Evolutionary conservation across 1,284 basidiomycete species (phyloP).

Genomic region (Hemileia vastatrix): DNA sequence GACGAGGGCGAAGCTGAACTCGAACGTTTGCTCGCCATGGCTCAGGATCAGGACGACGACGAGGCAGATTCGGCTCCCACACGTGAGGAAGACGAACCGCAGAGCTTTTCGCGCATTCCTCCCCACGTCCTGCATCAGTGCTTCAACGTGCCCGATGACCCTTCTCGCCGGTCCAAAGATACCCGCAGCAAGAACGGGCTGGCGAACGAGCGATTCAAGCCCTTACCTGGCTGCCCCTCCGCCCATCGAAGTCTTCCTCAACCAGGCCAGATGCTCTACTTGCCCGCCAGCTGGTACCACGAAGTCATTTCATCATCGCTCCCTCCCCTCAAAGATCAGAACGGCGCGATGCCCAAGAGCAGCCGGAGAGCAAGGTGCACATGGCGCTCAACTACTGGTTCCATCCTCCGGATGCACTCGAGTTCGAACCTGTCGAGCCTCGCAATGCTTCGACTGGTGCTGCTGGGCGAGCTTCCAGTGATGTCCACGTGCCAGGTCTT

Average conservation of each 20-base stretch:
- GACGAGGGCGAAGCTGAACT: neutral
- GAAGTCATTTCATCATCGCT: slow-evolving; percentile 38
- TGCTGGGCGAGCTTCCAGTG: too few relatives aligned
- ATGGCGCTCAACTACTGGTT: slow-evolving; percentile 44
- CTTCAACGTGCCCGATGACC: slow-evolving; percentile 28
- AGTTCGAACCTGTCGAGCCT: too few relatives aligned
- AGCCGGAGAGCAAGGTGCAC: slow-evolving; percentile 26
- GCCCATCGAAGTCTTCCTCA: too few relatives aligned
- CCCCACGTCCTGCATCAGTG: slow-evolving; percentile 32
- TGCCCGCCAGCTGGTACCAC: slow-evolving; percentile 42
- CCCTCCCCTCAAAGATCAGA: neutral
- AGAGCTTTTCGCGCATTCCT: slow-evolving; percentile 37
- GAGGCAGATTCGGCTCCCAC: too few relatives aligned
- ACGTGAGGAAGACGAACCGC: slow-evolving; percentile 34
- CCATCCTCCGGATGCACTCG: slow-evolving; percentile 37
- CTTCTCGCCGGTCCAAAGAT: neutral
- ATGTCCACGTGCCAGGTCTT: too few relatives aligned
- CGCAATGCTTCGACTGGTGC: too few relatives aligned
- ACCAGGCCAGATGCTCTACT: slow-evolving; percentile 42
- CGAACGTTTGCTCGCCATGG: slow-evolving; percentile 2
- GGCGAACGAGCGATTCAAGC: too few relatives aligned
- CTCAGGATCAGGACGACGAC: neutral
- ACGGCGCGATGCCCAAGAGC: neutral
- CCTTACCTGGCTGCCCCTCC: too few relatives aligned
- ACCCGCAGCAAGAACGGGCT: too few relatives aligned